These are phyloP conservation scores for Kodamaea restingae DNA, from an alignment of 805 yeast species.

Conservation along the genomic window DNA sequence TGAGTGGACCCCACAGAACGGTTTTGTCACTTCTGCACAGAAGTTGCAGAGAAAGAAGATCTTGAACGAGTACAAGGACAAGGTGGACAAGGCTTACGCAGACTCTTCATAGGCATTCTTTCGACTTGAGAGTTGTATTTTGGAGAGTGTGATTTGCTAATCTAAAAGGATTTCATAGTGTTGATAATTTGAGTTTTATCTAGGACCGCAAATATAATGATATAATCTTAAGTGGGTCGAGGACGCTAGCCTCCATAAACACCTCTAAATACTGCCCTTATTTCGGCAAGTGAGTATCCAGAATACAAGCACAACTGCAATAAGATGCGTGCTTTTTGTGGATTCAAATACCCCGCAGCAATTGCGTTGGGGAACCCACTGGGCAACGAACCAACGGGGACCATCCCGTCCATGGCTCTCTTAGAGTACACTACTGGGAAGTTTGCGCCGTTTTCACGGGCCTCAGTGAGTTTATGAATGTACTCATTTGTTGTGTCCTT, in stretches of 20 bases:
- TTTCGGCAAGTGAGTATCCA: constrained; percentile 34
- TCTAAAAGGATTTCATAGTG: neutral
- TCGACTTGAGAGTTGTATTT: too few relatives aligned
- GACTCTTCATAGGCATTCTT: constrained; percentile 6
- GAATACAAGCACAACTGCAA: constrained; percentile 52
- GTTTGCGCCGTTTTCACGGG: constrained; percentile 17
- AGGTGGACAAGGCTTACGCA: constrained; percentile 62
- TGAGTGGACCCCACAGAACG: constrained; percentile 98
- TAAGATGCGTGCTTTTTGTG: constrained; percentile 58
- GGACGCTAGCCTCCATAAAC: constrained; percentile 34
- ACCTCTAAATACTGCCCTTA: constrained; percentile 44
- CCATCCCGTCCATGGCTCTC: constrained; percentile 69
- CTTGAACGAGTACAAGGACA: constrained; percentile 59
- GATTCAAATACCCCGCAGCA: constrained; percentile 63
- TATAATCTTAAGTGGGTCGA: neutral
- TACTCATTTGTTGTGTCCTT: constrained; percentile 46
- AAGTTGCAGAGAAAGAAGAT: constrained; percentile 93
- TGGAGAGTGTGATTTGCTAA: neutral
- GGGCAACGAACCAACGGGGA: constrained; percentile 49
- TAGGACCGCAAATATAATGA: neutral
- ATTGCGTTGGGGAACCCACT: constrained; percentile 37
- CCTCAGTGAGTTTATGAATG: constrained; percentile 28
- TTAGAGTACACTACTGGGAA: constrained; percentile 62
- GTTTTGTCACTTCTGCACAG: constrained; percentile 91
- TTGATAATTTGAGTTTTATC: constrained; percentile 1